Base-by-base conservation (phyloP, 371 early-diverging fungal genomes). In the Syncephalastrum sp. region DNA sequence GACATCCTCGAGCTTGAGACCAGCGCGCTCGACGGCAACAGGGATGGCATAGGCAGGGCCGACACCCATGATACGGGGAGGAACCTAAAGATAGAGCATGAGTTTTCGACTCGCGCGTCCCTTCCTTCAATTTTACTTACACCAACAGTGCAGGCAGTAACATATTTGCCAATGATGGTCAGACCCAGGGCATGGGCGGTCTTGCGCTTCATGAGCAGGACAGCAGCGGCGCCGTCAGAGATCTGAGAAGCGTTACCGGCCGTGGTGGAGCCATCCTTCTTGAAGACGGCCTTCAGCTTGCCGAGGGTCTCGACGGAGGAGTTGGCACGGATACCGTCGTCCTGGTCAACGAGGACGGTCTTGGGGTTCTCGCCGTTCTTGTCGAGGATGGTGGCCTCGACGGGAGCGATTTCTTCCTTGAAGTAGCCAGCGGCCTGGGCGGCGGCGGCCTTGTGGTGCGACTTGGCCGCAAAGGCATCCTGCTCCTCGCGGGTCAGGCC, bases 211-310 rank as follows among this genome's bases (percentile, higher is more conserved):
- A 93, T 93, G 70, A 99, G 73, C 53, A 99, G 77, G 41, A 98
- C 97, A 17, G 95, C 97, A 27, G 97, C 98, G 42, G 98, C 98
- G 70, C 98, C 99, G 74, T 99, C 99, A 7, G 96, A 92, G 47
- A 98, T 95, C 81, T 99, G 99, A 50, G 98, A 98, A 42, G 98
- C 90, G 71, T 93, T 98, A 54, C 97, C 99, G 43, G 99, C 98
- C 21, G 98, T 98, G 57, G 98, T 94, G 53, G 85, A 63, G 41
- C 97, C 98, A 58, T 85, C 75, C 49, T 84, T 81, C 52, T 79
- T 85, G 79, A 99, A 99, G 24, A 91, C 97, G 24, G 99, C 91
- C 53, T 87, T 84, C 52, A 99, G 84, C 80, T 93, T 93, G 67
- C 75, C 78, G 21, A 99, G 82, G 4, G 55, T 65, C 70, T 95